A percentile compares a stretch with the other conserved stretches of the same genome.
phyloP scores from a whole-genome alignment of 2,329 filamentous ascomycete genomes.

The Metarhizium rileyi region DNA sequence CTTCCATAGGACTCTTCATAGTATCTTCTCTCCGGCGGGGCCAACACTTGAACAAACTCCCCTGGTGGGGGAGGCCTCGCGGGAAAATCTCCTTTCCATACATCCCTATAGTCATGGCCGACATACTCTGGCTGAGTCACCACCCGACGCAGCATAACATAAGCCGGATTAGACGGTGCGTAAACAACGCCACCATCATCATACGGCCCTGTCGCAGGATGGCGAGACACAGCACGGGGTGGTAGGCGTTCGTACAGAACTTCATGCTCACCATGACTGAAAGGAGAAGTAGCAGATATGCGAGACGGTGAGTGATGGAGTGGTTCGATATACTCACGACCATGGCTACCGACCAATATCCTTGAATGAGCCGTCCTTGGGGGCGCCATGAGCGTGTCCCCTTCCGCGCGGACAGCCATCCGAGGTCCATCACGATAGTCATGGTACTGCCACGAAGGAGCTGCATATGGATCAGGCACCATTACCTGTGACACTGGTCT shows the following conservation, averaged over 20 bases:
- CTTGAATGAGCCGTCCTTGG: slow-evolving; percentile 47
- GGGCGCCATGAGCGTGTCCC: slow-evolving; percentile 40
- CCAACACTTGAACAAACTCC: slow-evolving; percentile 40
- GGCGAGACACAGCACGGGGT: slow-evolving; percentile 41
- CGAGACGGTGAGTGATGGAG: slow-evolving; percentile 30
- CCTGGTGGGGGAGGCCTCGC: slow-evolving; percentile 33
- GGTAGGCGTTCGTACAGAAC: slow-evolving; percentile 57
- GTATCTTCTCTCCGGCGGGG: slow-evolving; percentile 28
- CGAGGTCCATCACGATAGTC: slow-evolving; percentile 33
- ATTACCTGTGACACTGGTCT: slow-evolving; percentile 33
- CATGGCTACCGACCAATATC: slow-evolving; percentile 74
- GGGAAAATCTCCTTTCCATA: slow-evolving; percentile 49
- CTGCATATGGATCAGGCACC: slow-evolving; percentile 30
- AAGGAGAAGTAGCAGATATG: slow-evolving; percentile 44
- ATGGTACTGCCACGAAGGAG: slow-evolving; percentile 32
- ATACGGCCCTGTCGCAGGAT: slow-evolving; percentile 34
- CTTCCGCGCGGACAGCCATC: slow-evolving; percentile 38
- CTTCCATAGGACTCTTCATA: slow-evolving; percentile 40
- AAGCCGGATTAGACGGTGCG: slow-evolving; percentile 39
- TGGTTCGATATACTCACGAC: slow-evolving; percentile 64
- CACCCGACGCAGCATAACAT: slow-evolving; percentile 41
- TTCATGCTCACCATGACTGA: slow-evolving; percentile 38
- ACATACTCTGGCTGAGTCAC: slow-evolving; percentile 53
- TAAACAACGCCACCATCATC: slow-evolving; percentile 43
- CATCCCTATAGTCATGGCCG: slow-evolving; percentile 41